Percentiles rank a stretch among this genome's conserved stretches.
These are phyloP conservation scores for Pseudocercospora macadamiae DNA, from an alignment of 2,329 filamentous ascomycete genomes.

Conservation along the genomic window DNA sequence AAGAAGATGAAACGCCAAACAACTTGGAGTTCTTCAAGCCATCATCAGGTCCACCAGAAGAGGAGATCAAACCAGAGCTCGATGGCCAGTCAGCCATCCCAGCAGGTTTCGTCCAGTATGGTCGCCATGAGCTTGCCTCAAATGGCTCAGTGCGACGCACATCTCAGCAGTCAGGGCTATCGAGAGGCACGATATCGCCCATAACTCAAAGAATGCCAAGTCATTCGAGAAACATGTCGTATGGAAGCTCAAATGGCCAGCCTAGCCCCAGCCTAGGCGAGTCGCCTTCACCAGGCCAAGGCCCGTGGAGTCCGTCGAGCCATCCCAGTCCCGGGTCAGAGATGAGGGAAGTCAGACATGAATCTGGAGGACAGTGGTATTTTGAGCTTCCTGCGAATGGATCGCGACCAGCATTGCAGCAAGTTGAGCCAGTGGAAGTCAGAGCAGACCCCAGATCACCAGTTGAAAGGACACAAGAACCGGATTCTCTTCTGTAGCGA, in stretches of 20 bases:
- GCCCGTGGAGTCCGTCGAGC: background rate
- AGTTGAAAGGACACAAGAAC: background rate
- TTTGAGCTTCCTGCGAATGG: constrained; percentile 6
- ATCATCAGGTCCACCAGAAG: constrained; percentile 1
- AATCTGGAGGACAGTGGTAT: constrained; percentile 1
- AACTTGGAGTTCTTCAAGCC: constrained; percentile 20
- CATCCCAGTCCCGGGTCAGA: background rate
- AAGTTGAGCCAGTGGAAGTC: background rate
- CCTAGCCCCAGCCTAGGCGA: constrained; percentile 10
- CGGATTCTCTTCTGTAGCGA: background rate
- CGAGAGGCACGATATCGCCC: constrained; percentile 22
- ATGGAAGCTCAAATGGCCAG: constrained; percentile 14
- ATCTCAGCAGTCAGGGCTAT: constrained; percentile 19
- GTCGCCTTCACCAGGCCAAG: constrained; percentile 8
- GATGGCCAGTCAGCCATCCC: constrained; percentile 16
- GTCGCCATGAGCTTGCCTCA: constrained; percentile 22
- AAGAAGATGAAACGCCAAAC: constrained; percentile 7
- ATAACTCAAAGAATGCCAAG: constrained; percentile 11
- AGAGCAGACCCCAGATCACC: constrained; percentile 3
- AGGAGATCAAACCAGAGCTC: constrained; percentile 25
- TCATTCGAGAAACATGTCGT: constrained; percentile 14
- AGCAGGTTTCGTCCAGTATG: constrained; percentile 11
- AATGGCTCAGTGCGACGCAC: constrained; percentile 16
- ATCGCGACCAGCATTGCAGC: background rate
- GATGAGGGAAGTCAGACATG: constrained; percentile 6